Base-by-base conservation (phyloP, 768 basidiomycete species). In the Mycena floridula region DNA sequence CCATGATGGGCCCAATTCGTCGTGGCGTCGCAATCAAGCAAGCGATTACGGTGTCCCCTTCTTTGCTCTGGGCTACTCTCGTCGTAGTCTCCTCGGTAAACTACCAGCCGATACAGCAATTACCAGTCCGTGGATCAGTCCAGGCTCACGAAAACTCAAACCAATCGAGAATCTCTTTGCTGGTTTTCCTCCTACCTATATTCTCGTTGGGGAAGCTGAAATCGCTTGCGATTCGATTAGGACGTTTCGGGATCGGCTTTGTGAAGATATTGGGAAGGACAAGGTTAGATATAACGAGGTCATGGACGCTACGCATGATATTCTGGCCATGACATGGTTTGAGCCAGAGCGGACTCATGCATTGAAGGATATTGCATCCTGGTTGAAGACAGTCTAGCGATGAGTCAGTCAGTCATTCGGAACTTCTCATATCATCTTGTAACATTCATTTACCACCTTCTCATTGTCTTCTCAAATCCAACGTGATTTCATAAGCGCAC, bases 231-330 rank as follows among this genome's bases (percentile, higher is more conserved):
- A 67, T 41, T 27, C 39, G n/a, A 55, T 61, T 45, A 40, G 42
- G 12, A 58, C 54, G 1, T 40, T 64, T 25, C 42, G 50, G 16
- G 50, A 56, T 16, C 49, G 58, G 25, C 47, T 67, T 26, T 30
- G 30, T 6, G 50, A 20, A 27, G 66, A 64, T 45, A 52, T 47
- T n/a, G 60, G 54, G 12, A 27, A 46, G 6, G 39, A 44, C 6
- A 44, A 38, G 40, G 53, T 63, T 12, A 37, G 8, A 9, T 59
- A 49, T 22, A 52, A 59, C 23, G 60, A 63, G 42, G 53, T 47
- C 9, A 46, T 45, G 15, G 59, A 62, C 42, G 59, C 54, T 3
- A 44, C 60, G n/a, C 65, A 65, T 48, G 62, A 61, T 20, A 56
- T 57, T 46, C 39, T 65, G 15, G 25, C 50, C 7, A 58, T 66